These are phyloP conservation scores for Lanzia echinophila DNA, from an alignment of 2,329 filamentous ascomycete genomes.

Conservation along the genomic window DNA sequence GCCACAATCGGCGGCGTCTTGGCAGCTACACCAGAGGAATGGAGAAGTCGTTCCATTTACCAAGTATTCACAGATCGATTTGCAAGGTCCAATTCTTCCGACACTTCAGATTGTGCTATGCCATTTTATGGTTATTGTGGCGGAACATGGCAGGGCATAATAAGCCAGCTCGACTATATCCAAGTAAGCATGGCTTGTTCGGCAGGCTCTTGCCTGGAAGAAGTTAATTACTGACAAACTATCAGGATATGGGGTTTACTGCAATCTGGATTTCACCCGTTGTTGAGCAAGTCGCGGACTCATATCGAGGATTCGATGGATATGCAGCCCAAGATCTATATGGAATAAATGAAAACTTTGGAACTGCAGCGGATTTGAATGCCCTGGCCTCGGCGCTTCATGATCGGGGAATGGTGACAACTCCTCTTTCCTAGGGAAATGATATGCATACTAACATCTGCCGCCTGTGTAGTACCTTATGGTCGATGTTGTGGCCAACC, in stretches of 20 bases:
- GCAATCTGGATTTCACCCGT: conserved; percentile 40
- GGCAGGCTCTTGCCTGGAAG: background rate
- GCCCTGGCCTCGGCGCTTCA: conserved; percentile 40
- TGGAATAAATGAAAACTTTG: conserved; percentile 42
- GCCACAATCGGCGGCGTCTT: background rate
- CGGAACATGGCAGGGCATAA: conserved; percentile 38
- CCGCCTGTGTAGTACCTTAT: conserved; percentile 40
- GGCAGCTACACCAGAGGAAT: conserved; percentile 1
- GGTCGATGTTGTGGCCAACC: conserved; percentile 46
- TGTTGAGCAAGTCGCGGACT: conserved; percentile 32
- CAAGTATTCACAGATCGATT: conserved; percentile 31
- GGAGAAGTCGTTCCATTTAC: conserved; percentile 4
- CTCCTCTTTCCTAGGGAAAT: background rate
- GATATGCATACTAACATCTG: background rate
- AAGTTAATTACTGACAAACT: conserved; percentile 29
- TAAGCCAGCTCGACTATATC: conserved; percentile 37
- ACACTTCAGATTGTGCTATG: conserved; percentile 20
- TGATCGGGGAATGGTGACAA: conserved; percentile 33
- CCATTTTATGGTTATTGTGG: conserved; percentile 39
- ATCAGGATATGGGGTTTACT: conserved; percentile 11
- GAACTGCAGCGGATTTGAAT: conserved; percentile 40
- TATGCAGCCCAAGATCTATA: conserved; percentile 43
- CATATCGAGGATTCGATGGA: conserved; percentile 36
- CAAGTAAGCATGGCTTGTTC: conserved; percentile 17
- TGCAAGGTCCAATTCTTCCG: conserved; percentile 34